These are phyloP conservation scores for Arctium lappa DNA, from an alignment of 129 eudicot species.

Conservation along the genomic window DNA sequence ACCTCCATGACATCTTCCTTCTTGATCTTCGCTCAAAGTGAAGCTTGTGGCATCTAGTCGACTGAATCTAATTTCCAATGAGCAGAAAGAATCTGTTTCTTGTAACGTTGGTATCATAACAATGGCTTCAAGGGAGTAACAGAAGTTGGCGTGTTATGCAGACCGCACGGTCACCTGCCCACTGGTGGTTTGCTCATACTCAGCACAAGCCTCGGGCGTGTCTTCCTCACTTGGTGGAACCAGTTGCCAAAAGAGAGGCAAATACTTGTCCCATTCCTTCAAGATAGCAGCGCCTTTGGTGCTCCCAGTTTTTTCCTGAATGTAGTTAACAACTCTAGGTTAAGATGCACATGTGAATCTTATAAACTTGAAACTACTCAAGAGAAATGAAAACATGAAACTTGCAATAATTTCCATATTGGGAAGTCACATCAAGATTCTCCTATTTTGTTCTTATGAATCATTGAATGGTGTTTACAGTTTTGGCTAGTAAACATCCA, in stretches of 20 bases:
- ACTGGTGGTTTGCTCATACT: constrained; percentile 59
- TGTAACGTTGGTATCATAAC: constrained; percentile 14
- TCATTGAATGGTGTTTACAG: background rate
- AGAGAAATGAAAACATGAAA: background rate
- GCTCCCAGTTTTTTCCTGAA: constrained; percentile 97
- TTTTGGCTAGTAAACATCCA: background rate
- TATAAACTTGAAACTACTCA: background rate
- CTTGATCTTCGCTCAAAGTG: constrained; percentile 8
- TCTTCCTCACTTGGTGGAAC: constrained; percentile 99
- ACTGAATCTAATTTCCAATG: constrained; percentile 2
- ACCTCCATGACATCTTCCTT: background rate
- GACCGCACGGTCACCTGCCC: constrained; percentile 74
- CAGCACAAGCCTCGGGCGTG: constrained; percentile 98
- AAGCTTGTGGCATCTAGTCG: constrained; percentile 9
- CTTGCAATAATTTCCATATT: background rate
- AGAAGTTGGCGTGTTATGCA: constrained; percentile 32
- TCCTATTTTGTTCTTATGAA: background rate
- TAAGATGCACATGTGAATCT: background rate
- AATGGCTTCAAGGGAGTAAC: constrained; percentile 4
- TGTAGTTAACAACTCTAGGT: background rate
- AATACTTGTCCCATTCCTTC: constrained; percentile 93
- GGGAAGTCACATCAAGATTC: background rate
- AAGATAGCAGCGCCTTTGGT: constrained; percentile 69
- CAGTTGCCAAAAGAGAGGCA: constrained; percentile 96
- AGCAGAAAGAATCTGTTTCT: constrained; percentile 19